Conservation (phyloP, 371 early-diverging fungal genomes). For the Mucor plumbeus region DNA sequence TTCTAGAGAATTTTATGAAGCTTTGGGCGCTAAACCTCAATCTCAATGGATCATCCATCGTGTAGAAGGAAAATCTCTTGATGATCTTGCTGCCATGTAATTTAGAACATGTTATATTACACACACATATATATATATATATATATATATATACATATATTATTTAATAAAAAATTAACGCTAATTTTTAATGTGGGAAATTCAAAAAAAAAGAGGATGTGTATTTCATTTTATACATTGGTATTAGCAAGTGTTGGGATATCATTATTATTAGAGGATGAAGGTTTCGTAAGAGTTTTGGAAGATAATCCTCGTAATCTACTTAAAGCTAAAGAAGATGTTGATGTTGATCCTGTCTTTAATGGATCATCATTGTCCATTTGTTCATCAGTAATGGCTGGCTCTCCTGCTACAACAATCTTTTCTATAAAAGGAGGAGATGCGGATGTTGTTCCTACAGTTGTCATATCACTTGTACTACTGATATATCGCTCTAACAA, state of each 20-base stretch:
- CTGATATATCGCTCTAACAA: conserved; percentile 19
- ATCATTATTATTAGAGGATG: not conserved
- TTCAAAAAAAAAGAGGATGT: not conserved
- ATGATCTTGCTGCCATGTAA: conserved; percentile 55
- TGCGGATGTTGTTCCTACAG: conserved; percentile 13
- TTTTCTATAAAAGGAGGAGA: conserved; percentile 13
- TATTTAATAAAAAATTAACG: not conserved
- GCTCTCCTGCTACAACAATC: conserved; percentile 3
- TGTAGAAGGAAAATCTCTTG: conserved; percentile 62
- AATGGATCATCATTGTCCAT: not conserved
- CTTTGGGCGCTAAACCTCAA: conserved; percentile 65
- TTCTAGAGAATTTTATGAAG: conserved; percentile 56
- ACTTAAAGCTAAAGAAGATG: conserved; percentile 22
- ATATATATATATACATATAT: not conserved
- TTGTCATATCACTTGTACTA: conserved; percentile 25
- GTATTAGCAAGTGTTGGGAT: not conserved
- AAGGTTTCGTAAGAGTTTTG: not conserved
- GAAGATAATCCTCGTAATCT: conserved; percentile 26
- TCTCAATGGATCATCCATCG: conserved; percentile 76
- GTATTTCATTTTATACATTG: not conserved
- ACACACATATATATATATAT: not conserved
- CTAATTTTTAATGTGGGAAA: conserved; percentile 5
- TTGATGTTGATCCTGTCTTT: not conserved
- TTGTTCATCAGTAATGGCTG: not conserved
- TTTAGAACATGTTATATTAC: too few relatives aligned